phyloP scores from a whole-genome alignment of 2,329 filamentous ascomycete genomes.

The Trichoderma afroharzianum region DNA sequence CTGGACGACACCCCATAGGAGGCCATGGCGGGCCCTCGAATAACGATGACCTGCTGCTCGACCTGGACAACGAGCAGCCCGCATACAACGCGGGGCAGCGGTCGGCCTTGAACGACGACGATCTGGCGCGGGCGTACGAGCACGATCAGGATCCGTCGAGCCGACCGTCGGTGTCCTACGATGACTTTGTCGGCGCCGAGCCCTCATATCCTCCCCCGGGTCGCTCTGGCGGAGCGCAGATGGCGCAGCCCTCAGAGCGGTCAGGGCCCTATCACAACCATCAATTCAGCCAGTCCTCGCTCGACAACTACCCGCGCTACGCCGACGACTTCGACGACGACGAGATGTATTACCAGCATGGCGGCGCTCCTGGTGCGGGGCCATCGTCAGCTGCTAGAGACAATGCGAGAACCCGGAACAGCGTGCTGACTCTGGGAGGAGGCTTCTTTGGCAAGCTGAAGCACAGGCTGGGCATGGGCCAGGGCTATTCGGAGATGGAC shows the following conservation, averaged over 20 bases:
- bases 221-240: conserved; percentile 34
- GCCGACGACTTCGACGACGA: conserved; percentile 83
- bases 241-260: not conserved
- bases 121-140: conserved; percentile 71
- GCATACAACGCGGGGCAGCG: conserved; percentile 72
- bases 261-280: conserved; percentile 45
- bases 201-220: conserved; percentile 44
- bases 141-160: conserved; percentile 62
- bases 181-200: conserved; percentile 81
- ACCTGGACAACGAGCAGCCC: conserved; percentile 68
- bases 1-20: conserved; percentile 51
- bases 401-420: conserved; percentile 75
- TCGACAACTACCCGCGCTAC: conserved; percentile 88
- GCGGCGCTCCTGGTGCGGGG: conserved; percentile 57
- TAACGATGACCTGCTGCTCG: conserved; percentile 64
- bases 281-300: conserved; percentile 69
- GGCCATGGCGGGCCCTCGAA: conserved; percentile 49
- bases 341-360: conserved; percentile 78
- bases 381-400: conserved; percentile 39
- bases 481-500: conserved; percentile 96
- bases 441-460: conserved; percentile 84
- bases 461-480: conserved; percentile 83
- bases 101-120: conserved; percentile 76
- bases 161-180: conserved; percentile 87
- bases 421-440: conserved; percentile 80